phyloP scores from a whole-genome alignment of 2,329 filamentous ascomycete species.

The Ambrosiella beaveri region DNA sequence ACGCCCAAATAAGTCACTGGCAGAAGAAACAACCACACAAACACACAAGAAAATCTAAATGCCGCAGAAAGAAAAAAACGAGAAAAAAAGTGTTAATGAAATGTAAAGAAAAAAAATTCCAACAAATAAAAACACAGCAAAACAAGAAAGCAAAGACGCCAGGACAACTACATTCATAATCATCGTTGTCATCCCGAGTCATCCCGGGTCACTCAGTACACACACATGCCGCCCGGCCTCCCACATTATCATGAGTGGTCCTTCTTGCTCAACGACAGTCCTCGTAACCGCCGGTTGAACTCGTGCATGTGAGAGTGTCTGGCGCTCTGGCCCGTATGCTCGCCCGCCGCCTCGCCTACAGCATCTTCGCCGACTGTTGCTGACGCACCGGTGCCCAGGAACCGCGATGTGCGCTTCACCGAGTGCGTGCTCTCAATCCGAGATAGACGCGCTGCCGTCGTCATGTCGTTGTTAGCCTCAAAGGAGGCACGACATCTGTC shows the following conservation, averaged over 20 bases:
- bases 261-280: conserved; percentile 27
- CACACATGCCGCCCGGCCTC: not conserved
- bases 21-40: too few species aligned
- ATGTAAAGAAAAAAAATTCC: conserved; percentile 15
- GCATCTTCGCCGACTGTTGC: not conserved
- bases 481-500: conserved; percentile 71
- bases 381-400: conserved; percentile 11
- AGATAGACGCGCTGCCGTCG: conserved; percentile 68
- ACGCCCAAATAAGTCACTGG: too few species aligned
- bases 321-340: not conserved
- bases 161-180: too few species aligned
- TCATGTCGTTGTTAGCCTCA: conserved; percentile 80
- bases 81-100: conserved; percentile 14
- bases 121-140: conserved; percentile 15
- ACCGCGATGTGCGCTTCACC: conserved; percentile 1
- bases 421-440: conserved; percentile 63
- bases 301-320: conserved; percentile 2
- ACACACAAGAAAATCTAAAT: conserved; percentile 13
- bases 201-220: too few species aligned
- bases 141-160: conserved; percentile 16
- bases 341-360: not conserved
- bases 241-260: conserved; percentile 15
- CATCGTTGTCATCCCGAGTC: too few species aligned
- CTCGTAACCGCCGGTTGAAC: conserved; percentile 25
- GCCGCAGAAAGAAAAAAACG: conserved; percentile 19